Evolutionary conservation across 345 rosid genomes (phyloP), one percentile per base, ranked within the genome.

Genomic region (Anastatica hierochuntica): DNA sequence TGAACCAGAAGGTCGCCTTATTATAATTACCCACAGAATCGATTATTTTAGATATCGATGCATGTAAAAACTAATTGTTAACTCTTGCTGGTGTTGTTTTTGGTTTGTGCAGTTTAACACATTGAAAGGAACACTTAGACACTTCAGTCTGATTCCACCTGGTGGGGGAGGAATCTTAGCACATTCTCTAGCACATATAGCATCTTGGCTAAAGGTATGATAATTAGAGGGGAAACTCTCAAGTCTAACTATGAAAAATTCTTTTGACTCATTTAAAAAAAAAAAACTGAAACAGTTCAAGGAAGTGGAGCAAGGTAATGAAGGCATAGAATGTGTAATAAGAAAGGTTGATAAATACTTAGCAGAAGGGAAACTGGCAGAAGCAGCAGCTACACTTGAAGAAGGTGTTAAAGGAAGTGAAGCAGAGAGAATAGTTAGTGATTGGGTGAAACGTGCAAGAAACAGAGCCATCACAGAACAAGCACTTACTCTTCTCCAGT

Each of bases 401-500:
- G 83, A 83, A 52, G 95, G 99, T 15, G 87, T 83, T n/a, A 63
- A 64, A 47, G 99, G 97, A 62, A 85, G 95, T 77, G 75, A 82
- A 69, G 95, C 92, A 2, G 92, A 80, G 50, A 88, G 76, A 63
- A 56, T 85, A 18, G 81, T 71, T 6, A 58, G 63, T 18, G 79
- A 76, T 16, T 94, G 99, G 99, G 89, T 83, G 57, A 75, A 24
- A 53, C 77, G 35, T 51, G 95, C 74, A 3, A 82, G 81, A 72
- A 83, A 88, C 63, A 71, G 95, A 53, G 95, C 97, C 53, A 83
- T 94, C 43, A 74, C 85, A 1, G 97, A 94, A 70, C 97, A 88
- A 79, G 94, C 95, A 36, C 58, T 85, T 18, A 74, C 76, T 16
- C 72, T 88, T 62, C 82, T 94, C 35, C 92, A 88, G 50, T 80